A percentile compares a stretch with the other conserved stretches of the same genome.
phyloP scores from a whole-genome alignment of 2,329 filamentous ascomycete genomes.

The Metarhizium guizhouense region DNA sequence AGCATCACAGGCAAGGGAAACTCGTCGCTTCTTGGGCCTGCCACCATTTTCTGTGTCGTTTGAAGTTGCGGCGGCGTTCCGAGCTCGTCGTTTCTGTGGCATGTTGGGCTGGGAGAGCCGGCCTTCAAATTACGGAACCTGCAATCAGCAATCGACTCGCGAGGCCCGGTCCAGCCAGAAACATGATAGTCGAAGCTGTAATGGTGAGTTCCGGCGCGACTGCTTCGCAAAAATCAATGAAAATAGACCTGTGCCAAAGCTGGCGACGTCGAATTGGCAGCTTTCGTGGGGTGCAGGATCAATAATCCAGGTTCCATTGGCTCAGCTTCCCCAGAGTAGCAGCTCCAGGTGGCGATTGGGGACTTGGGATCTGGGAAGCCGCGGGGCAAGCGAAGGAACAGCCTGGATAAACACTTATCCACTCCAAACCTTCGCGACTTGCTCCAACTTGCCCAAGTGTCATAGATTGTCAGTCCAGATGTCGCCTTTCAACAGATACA shows the following conservation, averaged over 20 bases:
- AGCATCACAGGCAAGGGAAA: constrained; percentile 61
- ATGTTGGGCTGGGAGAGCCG: constrained; percentile 17
- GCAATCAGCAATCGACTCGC: background rate
- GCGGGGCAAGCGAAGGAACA: background rate
- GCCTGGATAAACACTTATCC: constrained; percentile 15
- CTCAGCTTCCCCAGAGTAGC: no score
- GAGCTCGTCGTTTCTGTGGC: constrained; percentile 29
- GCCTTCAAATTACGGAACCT: background rate
- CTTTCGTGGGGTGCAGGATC: background rate
- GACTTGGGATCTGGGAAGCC: no score
- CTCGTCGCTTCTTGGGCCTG: constrained; percentile 49
- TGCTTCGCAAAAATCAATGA: background rate
- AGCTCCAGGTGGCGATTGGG: background rate
- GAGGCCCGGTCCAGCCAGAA: background rate
- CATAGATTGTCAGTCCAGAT: no score
- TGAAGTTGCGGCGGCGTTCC: background rate
- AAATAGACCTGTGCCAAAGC: background rate
- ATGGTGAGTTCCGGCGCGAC: background rate
- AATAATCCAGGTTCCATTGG: no score
- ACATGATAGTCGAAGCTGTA: background rate
- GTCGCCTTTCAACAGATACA: no score
- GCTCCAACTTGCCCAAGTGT: no score
- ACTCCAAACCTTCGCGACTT: background rate
- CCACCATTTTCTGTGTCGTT: background rate
- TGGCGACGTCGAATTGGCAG: background rate